A percentile compares a stretch with the other conserved stretches of the same genome.
Conservation (phyloP, 768 basidiomycete species). For the Filobasidium floriforme region DNA sequence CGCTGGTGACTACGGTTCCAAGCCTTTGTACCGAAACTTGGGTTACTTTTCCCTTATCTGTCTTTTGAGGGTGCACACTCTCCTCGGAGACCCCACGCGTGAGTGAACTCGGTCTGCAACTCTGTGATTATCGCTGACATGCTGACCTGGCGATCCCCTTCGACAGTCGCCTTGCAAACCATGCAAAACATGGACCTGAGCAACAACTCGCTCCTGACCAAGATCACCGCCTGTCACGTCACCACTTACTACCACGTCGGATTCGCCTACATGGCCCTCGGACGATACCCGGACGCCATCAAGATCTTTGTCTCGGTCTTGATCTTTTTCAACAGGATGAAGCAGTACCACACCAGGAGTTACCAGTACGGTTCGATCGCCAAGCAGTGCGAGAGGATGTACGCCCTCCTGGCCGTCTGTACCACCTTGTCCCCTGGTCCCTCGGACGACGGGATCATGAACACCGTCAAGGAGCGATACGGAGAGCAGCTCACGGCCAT, state of each 20-base stretch:
- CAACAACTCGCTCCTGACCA: slow-evolving; percentile 85
- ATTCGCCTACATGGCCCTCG: slow-evolving; percentile 91
- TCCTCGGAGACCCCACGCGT: slow-evolving; percentile 68
- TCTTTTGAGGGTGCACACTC: slow-evolving; percentile 85
- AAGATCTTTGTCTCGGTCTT: slow-evolving; percentile 85
- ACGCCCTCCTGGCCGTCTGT: slow-evolving; percentile 88
- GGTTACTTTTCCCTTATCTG: slow-evolving; percentile 97
- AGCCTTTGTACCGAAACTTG: slow-evolving; percentile 84
- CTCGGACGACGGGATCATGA: slow-evolving; percentile 88
- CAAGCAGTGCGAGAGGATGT: slow-evolving; percentile 97
- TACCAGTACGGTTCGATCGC: slow-evolving; percentile 98
- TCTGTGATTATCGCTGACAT: not conserved
- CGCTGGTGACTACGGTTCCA: slow-evolving; percentile 82
- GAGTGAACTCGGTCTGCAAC: slow-evolving; percentile 20
- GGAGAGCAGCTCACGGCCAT: slow-evolving; percentile 85
- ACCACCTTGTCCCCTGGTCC: slow-evolving; percentile 85
- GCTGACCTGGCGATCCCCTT: not conserved
- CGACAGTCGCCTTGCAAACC: slow-evolving; percentile 80
- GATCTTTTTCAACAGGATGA: slow-evolving; percentile 91
- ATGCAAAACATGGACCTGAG: slow-evolving; percentile 90
- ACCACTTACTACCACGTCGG: slow-evolving; percentile 92
- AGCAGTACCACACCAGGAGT: slow-evolving; percentile 91
- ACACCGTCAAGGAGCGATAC: slow-evolving; percentile 84
- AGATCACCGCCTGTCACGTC: slow-evolving; percentile 88
- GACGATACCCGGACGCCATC: slow-evolving; percentile 90